Percentiles rank a stretch among this genome's conserved stretches.
These are phyloP conservation scores for Acarospora socialis DNA, from an alignment of 2,329 filamentous ascomycete species.

Conservation along the genomic window DNA sequence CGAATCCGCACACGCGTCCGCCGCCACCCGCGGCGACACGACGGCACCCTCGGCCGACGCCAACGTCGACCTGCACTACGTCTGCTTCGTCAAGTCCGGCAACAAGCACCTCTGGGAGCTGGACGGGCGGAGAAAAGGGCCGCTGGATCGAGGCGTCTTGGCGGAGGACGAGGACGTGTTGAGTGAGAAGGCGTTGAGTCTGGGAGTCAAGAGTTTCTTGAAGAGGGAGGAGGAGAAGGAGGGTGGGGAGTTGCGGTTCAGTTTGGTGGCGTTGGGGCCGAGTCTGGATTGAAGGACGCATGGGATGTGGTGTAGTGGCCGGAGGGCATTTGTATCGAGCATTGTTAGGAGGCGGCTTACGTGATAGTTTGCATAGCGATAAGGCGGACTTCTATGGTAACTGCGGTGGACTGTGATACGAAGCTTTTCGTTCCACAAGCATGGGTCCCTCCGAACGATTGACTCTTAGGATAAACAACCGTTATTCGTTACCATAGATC, in stretches of 20 bases:
- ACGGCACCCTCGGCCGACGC: conserved; percentile 62
- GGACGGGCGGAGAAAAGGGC: conserved; percentile 60
- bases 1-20: conserved; percentile 63
- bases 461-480: too few species aligned
- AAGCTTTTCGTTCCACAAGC: too few species aligned
- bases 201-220: conserved; percentile 51
- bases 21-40: conserved; percentile 66
- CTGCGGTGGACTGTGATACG: too few species aligned
- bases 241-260: conserved; percentile 48
- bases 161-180: conserved; percentile 53
- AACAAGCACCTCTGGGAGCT: conserved; percentile 67
- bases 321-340: too few species aligned
- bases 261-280: conserved; percentile 45
- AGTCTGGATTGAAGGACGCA: conserved; percentile 34
- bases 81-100: conserved; percentile 72
- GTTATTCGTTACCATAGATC: too few species aligned
- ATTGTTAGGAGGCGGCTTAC: too few species aligned
- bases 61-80: conserved; percentile 85
- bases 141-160: conserved; percentile 52
- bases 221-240: conserved; percentile 40
- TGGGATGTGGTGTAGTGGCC: too few species aligned
- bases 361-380: too few species aligned
- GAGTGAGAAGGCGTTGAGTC: conserved; percentile 57
- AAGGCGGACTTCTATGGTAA: too few species aligned
- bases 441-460: too few species aligned